These are phyloP conservation scores for Fusarium sp. DNA, from an alignment of 2,329 filamentous ascomycete genomes.

Conservation along the genomic window DNA sequence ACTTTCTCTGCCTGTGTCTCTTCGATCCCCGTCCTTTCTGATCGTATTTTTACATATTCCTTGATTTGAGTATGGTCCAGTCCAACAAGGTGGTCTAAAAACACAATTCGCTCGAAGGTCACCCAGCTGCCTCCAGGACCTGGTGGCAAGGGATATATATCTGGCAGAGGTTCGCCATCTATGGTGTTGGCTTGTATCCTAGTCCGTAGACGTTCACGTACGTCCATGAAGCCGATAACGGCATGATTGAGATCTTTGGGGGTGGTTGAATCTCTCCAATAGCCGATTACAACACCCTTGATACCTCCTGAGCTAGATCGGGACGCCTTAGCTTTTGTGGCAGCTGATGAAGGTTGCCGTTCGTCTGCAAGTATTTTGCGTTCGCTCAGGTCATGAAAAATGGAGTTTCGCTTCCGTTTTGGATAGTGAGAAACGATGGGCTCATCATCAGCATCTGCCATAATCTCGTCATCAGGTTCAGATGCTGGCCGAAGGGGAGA, in stretches of 20 bases:
- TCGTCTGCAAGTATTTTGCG: constrained; percentile 58
- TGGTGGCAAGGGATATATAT: constrained; percentile 64
- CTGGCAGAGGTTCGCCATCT: constrained; percentile 61
- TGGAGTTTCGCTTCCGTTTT: constrained; percentile 68
- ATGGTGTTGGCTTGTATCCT: constrained; percentile 66
- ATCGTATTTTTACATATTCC: constrained; percentile 71
- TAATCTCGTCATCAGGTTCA: constrained; percentile 58
- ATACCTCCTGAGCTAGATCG: constrained; percentile 51
- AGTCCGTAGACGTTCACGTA: constrained; percentile 71
- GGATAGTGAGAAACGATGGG: constrained; percentile 58
- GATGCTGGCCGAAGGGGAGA: constrained; percentile 54
- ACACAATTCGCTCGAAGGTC: constrained; percentile 71
- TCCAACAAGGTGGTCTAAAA: constrained; percentile 67
- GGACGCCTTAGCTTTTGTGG: constrained; percentile 48
- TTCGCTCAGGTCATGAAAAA: constrained; percentile 64
- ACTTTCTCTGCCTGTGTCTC: constrained; percentile 56
- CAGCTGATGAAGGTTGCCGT: constrained; percentile 40
- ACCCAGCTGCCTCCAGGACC: constrained; percentile 75
- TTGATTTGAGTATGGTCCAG: constrained; percentile 70
- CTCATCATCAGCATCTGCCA: constrained; percentile 59
- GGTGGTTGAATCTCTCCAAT: constrained; percentile 71
- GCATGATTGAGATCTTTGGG: constrained; percentile 66
- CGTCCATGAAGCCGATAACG: constrained; percentile 73
- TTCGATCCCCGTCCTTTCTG: constrained; percentile 56
- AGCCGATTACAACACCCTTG: constrained; percentile 67